Evolutionary conservation across 257 asterid species (phyloP).

Genomic region (Rehmannia glutinosa): DNA sequence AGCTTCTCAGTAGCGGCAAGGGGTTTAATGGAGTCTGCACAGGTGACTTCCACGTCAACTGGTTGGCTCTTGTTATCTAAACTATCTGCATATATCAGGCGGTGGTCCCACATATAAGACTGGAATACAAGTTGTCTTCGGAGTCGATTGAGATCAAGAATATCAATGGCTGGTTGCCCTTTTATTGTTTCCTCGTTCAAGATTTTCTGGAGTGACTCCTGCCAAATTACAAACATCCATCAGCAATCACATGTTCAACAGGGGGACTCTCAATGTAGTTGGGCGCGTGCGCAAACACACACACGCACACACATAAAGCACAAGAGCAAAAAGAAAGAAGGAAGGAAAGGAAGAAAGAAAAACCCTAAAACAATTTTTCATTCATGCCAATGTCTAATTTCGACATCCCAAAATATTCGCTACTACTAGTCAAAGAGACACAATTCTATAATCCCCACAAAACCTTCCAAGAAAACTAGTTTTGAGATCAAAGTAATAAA

Average conservation of each 20-base stretch:
- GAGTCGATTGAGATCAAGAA: conserved; percentile 81
- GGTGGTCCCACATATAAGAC: conserved; percentile 84
- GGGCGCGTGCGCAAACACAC: conserved; percentile 5
- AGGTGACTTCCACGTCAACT: conserved; percentile 28
- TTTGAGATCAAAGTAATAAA: no score
- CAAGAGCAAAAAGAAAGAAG: no score
- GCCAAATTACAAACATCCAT: conserved; percentile 27
- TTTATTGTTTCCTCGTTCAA: conserved; percentile 44
- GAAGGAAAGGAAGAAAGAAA: no score
- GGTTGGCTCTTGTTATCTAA: conserved; percentile 31
- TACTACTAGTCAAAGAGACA: no score
- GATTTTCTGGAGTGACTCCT: conserved; percentile 63
- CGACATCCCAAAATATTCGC: no score
- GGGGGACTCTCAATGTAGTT: not conserved
- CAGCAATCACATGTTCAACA: conserved; percentile 7
- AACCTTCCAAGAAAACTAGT: no score
- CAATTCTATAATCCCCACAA: no score
- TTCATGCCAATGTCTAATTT: no score
- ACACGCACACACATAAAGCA: no score
- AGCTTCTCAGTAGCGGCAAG: conserved; percentile 24
- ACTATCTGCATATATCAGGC: conserved; percentile 54
- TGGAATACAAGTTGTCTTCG: conserved; percentile 71
- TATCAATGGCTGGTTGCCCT: conserved; percentile 60
- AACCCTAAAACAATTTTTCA: no score
- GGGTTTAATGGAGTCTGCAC: conserved; percentile 39